Percentiles rank a stretch among this genome's conserved stretches.
Evolutionary conservation across 1,284 basidiomycete genomes (phyloP).

Genomic region (Spongispora temasekensis): DNA sequence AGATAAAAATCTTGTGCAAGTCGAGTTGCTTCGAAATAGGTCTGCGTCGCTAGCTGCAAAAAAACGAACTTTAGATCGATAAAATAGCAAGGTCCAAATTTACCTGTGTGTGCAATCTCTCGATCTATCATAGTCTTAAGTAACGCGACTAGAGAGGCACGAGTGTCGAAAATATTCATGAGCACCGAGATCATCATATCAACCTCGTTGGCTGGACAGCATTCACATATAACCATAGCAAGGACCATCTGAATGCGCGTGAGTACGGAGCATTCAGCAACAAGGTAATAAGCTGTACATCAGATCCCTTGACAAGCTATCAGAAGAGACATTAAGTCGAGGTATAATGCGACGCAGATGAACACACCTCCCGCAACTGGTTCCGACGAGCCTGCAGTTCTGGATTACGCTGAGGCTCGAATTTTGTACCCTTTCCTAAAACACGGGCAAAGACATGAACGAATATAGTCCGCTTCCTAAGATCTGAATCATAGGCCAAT

Average conservation of each 20-base stretch:
- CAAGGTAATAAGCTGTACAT: slow-evolving; percentile 44
- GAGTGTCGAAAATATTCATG: slow-evolving; percentile 83
- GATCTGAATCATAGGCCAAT: slow-evolving; percentile 78
- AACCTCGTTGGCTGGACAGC: slow-evolving; percentile 75
- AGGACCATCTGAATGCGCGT: slow-evolving; percentile 59
- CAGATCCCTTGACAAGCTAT: slow-evolving; percentile 72
- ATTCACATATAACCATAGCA: slow-evolving; percentile 84
- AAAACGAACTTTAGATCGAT: slow-evolving; percentile 13
- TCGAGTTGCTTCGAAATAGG: slow-evolving; percentile 85
- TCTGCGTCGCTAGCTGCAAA: slow-evolving; percentile 72
- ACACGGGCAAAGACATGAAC: slow-evolving; percentile 88
- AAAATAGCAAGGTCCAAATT: slow-evolving; percentile 11
- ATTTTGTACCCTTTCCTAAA: slow-evolving; percentile 76
- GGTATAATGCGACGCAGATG: neutral
- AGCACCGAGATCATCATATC: slow-evolving; percentile 87
- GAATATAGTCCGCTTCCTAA: slow-evolving; percentile 77
- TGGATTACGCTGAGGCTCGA: slow-evolving; percentile 60
- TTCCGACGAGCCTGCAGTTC: slow-evolving; percentile 54
- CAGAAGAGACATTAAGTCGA: slow-evolving; percentile 7
- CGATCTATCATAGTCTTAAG: slow-evolving; percentile 84
- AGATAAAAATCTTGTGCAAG: slow-evolving; percentile 82
- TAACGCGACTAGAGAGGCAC: slow-evolving; percentile 69
- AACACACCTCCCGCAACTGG: slow-evolving; percentile 65
- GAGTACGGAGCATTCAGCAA: slow-evolving; percentile 5
- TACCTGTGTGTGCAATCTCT: slow-evolving; percentile 79